Percentiles rank a stretch among this genome's conserved stretches.
These are phyloP conservation scores for Corymbia calophylla DNA, from an alignment of 441 rosid genomes.

Conservation along the genomic window DNA sequence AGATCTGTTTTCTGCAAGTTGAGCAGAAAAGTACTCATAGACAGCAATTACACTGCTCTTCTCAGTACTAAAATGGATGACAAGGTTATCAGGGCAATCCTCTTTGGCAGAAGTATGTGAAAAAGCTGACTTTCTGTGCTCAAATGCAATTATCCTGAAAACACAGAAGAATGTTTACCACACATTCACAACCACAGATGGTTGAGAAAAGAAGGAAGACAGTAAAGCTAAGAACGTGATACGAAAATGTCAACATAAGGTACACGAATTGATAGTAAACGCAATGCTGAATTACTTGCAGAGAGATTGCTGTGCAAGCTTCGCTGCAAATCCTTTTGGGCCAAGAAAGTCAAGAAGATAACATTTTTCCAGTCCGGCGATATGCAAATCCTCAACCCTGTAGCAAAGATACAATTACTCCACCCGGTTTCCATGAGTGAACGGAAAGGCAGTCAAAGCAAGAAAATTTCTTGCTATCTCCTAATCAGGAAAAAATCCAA, in stretches of 20 bases:
- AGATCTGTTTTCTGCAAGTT: conserved; percentile 27
- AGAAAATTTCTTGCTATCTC: background rate
- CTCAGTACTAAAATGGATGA: conserved; percentile 36
- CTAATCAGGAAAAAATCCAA: background rate
- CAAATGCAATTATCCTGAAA: conserved; percentile 59
- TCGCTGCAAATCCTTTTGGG: conserved; percentile 36
- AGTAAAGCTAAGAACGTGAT: background rate
- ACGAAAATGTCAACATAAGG: background rate
- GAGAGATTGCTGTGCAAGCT: conserved; percentile 16
- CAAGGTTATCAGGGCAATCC: conserved; percentile 23
- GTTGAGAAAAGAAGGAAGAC: background rate
- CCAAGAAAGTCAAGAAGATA: conserved; percentile 68
- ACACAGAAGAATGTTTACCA: background rate
- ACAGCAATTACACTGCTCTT: conserved; percentile 65
- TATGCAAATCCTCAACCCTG: conserved; percentile 51
- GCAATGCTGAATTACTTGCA: conserved; percentile 41
- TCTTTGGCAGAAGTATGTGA: conserved; percentile 10
- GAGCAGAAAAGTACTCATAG: conserved; percentile 47
- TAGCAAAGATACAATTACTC: background rate
- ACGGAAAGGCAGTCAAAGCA: background rate
- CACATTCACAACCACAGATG: background rate
- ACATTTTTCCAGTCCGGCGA: conserved; percentile 53
- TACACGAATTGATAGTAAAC: background rate
- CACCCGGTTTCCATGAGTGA: background rate
- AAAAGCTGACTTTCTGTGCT: conserved; percentile 55